These are phyloP conservation scores for Bacidia rubella DNA, from an alignment of 495 filamentous ascomycete species.

Conservation along the genomic window DNA sequence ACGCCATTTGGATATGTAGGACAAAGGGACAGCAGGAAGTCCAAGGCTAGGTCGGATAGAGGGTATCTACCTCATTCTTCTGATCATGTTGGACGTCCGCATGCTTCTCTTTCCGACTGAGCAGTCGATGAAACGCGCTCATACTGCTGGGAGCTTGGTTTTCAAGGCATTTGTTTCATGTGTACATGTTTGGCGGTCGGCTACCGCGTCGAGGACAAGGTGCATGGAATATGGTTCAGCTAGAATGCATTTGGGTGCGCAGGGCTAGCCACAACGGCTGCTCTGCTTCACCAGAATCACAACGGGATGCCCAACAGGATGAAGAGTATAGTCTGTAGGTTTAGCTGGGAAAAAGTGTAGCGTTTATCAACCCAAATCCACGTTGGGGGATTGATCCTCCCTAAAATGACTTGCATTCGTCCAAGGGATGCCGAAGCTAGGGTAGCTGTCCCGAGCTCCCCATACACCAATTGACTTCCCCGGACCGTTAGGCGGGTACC, in stretches of 20 bases:
- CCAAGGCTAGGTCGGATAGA: slow-evolving; percentile 1
- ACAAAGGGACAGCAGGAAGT: slow-evolving; percentile 5
- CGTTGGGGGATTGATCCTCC: no score
- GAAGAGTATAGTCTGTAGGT: no score
- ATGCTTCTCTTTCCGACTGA: slow-evolving; percentile 60
- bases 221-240: no score
- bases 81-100: slow-evolving; percentile 35
- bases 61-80: slow-evolving; percentile 33
- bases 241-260: no score
- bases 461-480: not conserved
- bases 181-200: not conserved
- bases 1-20: slow-evolving; percentile 1
- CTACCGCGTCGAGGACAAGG: no score
- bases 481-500: not conserved
- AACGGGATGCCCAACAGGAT: no score
- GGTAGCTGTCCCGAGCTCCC: no score
- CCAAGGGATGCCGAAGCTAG: not conserved
- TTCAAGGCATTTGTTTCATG: not conserved
- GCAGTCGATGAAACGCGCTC: slow-evolving; percentile 53
- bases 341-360: no score
- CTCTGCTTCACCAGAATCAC: no score
- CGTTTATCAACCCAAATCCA: no score
- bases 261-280: no score
- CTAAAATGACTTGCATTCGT: not conserved
- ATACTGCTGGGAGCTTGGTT: slow-evolving; percentile 22